Evolutionary conservation across 202 grass and related monocot genomes (phyloP).

Genomic region (Dendrocalamus latiflorus): DNA sequence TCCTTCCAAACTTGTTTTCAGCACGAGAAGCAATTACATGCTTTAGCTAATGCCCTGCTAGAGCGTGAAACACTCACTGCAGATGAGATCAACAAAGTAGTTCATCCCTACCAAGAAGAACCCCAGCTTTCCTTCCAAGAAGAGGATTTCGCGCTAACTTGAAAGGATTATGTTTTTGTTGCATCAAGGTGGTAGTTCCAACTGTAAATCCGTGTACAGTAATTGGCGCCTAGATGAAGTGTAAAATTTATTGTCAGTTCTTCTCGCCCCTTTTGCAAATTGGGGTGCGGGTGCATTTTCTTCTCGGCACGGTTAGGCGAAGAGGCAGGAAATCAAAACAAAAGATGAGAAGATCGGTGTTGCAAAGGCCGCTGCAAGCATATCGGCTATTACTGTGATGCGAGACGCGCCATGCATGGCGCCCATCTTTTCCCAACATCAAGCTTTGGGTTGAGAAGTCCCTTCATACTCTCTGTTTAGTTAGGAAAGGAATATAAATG

Average conservation of each 20-base stretch:
- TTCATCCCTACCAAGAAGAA: conserved; percentile 78
- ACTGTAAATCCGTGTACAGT: conserved; percentile 84
- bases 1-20: conserved; percentile 42
- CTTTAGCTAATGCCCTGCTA: conserved; percentile 82
- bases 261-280: conserved; percentile 14
- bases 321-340: not conserved
- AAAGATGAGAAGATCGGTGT: conserved; percentile 2
- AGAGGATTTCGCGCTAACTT: conserved; percentile 65
- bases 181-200: not conserved
- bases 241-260: conserved; percentile 1
- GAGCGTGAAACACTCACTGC: conserved; percentile 87
- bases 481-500: conserved; percentile 29
- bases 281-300: conserved; percentile 22
- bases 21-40: conserved; percentile 95
- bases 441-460: conserved; percentile 2
- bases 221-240: conserved; percentile 15
- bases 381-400: not conserved
- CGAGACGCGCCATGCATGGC: not conserved
- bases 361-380: not conserved
- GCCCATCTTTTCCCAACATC: not conserved
- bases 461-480: conserved; percentile 20
- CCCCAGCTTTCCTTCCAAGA: conserved; percentile 64
- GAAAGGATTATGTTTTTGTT: conserved; percentile 22
- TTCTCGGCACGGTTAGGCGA: not conserved
- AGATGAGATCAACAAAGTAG: conserved; percentile 82